A percentile compares a stretch with the other conserved stretches of the same genome.
These are phyloP conservation scores for Fusarium torreyae DNA, from an alignment of 2,329 filamentous ascomycete genomes.

Conservation along the genomic window DNA sequence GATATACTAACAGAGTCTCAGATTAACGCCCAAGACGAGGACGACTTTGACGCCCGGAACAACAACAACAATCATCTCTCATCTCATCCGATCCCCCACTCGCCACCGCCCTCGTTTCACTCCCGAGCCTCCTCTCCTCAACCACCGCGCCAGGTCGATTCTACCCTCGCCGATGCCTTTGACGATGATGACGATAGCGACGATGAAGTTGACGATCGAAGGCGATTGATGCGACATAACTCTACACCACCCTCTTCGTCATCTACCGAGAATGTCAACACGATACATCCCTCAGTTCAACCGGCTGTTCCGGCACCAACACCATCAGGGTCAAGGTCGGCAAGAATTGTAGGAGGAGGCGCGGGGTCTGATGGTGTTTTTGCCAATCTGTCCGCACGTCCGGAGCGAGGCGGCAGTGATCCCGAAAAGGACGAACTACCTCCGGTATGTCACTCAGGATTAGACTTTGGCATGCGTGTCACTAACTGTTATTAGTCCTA, in stretches of 20 bases:
- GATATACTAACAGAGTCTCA: constrained; percentile 51
- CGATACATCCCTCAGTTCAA: constrained; percentile 32
- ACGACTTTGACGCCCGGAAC: constrained; percentile 59
- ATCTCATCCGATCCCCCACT: constrained; percentile 65
- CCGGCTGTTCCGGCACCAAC: constrained; percentile 35
- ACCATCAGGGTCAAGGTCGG: constrained; percentile 59
- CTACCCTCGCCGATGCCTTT: constrained; percentile 93
- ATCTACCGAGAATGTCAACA: constrained; percentile 41
- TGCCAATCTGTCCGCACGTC: constrained; percentile 93
- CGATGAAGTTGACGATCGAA: constrained; percentile 82
- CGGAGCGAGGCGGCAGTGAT: constrained; percentile 82
- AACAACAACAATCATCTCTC: constrained; percentile 33
- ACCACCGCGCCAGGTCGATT: constrained; percentile 70
- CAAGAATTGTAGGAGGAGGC: constrained; percentile 75
- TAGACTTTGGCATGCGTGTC: background rate
- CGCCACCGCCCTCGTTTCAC: constrained; percentile 87
- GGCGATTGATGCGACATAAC: constrained; percentile 84
- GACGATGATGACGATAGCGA: constrained; percentile 85
- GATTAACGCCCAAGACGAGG: constrained; percentile 73
- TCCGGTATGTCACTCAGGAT: constrained; percentile 75
- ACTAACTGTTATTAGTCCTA: constrained; percentile 79
- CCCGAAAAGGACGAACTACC: constrained; percentile 90
- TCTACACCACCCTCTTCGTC: constrained; percentile 50
- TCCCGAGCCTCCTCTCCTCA: constrained; percentile 79
- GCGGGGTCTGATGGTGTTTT: constrained; percentile 95